These are phyloP conservation scores for Botrytis squamosa DNA, from an alignment of 2,329 filamentous ascomycete genomes.

Conservation along the genomic window DNA sequence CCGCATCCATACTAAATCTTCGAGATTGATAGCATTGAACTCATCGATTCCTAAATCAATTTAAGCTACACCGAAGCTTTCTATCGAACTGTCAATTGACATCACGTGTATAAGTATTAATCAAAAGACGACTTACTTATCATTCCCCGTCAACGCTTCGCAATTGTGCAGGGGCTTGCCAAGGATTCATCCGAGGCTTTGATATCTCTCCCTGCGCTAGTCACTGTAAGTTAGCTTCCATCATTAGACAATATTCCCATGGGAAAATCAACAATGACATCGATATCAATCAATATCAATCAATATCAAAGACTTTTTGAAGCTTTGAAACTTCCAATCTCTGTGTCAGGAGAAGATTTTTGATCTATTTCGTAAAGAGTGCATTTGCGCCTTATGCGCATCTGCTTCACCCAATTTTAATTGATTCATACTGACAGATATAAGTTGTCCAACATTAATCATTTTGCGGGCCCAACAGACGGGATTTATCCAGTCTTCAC, in stretches of 20 bases:
- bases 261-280: slow-evolving; percentile 4
- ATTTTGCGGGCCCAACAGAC: slow-evolving; percentile 19
- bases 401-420: slow-evolving; percentile 7
- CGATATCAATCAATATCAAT: slow-evolving; percentile 11
- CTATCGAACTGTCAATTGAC: not conserved
- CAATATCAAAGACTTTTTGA: slow-evolving; percentile 5
- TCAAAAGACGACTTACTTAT: not conserved
- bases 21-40: not conserved
- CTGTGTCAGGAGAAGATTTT: not conserved
- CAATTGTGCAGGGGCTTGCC: slow-evolving; percentile 23
- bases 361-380: not conserved
- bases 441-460: slow-evolving; percentile 14
- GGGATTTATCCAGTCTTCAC: slow-evolving; percentile 4
- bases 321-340: not conserved
- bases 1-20: not conserved
- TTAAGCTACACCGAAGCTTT: not conserved
- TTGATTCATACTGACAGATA: slow-evolving; percentile 15
- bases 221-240: slow-evolving; percentile 32
- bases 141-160: slow-evolving; percentile 1
- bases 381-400: slow-evolving; percentile 15
- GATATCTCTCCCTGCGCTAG: slow-evolving; percentile 27
- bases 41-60: not conserved
- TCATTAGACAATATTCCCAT: slow-evolving; percentile 7
- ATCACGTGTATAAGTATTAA: slow-evolving; percentile 13
- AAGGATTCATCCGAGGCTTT: slow-evolving; percentile 26